Evolutionary conservation across 2,329 filamentous ascomycete genomes (phyloP), one percentile per base, ranked within the genome.

Genomic region (Periglandula ipomoeae): DNA sequence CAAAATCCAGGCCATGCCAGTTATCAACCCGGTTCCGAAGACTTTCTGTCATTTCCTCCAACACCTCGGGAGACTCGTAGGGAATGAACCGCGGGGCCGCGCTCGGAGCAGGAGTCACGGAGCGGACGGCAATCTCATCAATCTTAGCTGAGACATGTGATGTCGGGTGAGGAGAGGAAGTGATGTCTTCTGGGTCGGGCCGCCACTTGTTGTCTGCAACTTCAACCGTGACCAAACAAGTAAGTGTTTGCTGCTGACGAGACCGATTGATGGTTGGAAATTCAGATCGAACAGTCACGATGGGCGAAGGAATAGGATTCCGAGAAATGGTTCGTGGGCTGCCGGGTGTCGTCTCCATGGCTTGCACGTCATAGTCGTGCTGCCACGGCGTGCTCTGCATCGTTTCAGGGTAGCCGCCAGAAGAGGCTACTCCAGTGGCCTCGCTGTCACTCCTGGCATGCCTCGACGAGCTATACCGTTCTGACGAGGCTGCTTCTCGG

Each of bases 1-100:
- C 81, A 61, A 96, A 96, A 62, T 97, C 91, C 19, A 98, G 74
- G 0, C 93, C 91, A 64, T 98, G 93, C 93, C 93, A 98, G 58
- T 97, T 96, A 59, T 98, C 93, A 10, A 98, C 93, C n/a, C 90
- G 84, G 41, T 73, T 80, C 50, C 88, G 82, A 50, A 98, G 70
- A 53, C 83, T 87, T 60, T 96, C 88, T 0, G 90, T 94, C 61
- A 93, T 86, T 55, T 91, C 84, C 48, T 93, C 85, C 50, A 97
- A 65, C 5, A 82, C 82, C 57, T 90, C 86, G 3, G 81, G 74
- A 2, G 87, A 78, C 64, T 94, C 88, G 56, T 87, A 87, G 1
- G 85, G 84, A 51, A 79, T 76, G 54, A 85, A 81, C 2, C 78
- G 76, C 8, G 80, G 75, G 24, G 72, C 13, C 15, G 35, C 73